Evolutionary conservation across 2,329 filamentous ascomycete genomes (phyloP).

Genomic region (Aspergillaceae sp.): DNA sequence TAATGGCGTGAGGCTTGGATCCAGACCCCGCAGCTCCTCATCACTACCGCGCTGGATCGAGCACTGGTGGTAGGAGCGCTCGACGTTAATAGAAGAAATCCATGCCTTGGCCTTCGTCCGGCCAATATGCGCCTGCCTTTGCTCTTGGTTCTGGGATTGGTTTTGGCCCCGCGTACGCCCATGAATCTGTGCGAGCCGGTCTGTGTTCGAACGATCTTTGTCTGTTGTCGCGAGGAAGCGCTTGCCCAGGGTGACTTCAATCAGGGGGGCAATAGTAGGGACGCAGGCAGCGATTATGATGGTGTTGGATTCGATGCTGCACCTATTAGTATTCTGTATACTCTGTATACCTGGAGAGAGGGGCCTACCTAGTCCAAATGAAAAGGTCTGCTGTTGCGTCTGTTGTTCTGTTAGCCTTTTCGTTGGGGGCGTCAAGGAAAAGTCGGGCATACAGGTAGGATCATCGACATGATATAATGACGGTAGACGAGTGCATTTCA

Average conservation of each 20-base stretch:
- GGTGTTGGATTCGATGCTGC: background rate
- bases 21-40: background rate
- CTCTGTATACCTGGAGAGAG: background rate
- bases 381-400: background rate
- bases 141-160: no score
- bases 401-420: background rate
- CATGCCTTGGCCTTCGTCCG: background rate
- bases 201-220: background rate
- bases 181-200: no score
- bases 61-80: background rate
- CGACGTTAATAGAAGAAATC: background rate
- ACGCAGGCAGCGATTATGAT: background rate
- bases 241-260: background rate
- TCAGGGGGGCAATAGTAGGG: background rate
- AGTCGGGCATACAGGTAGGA: background rate
- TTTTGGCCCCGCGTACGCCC: no score
- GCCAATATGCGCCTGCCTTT: no score
- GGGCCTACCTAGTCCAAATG: background rate
- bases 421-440: background rate
- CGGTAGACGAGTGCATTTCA: background rate
- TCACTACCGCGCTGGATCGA: background rate
- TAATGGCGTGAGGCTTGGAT: background rate
- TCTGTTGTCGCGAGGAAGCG: background rate
- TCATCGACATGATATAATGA: background rate
- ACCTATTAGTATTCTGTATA: background rate